Evolutionary conservation across 2,329 filamentous ascomycete genomes (phyloP), one percentile per base, ranked within the genome.

Genomic region (Epicoccum sorghinum): DNA sequence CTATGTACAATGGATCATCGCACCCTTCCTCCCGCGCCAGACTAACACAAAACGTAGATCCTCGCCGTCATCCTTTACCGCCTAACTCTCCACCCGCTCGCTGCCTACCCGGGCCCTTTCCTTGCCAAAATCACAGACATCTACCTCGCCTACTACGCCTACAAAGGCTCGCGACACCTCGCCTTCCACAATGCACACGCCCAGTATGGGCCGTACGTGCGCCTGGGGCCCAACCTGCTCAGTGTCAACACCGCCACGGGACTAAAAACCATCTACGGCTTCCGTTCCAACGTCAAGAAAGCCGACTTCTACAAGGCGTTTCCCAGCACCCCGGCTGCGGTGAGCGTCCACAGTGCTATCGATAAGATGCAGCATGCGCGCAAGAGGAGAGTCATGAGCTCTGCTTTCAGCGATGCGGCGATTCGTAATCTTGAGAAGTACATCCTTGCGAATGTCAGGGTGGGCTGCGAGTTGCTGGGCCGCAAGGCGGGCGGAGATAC

Each of bases 141-240:
- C 53, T 70, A 73, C 53, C 67, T 74, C 18, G 68, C 74, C 27
- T 93, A 90, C 72, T 86, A 91, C 62, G 88, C 89, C 42, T 89
- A 86, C 75, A 87, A 85, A 66, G 90, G 89, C 47, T 86, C 89
- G 61, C 83, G 89, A 1, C 89, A 93, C 68, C 81, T 93, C 14
- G 85, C 89, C 67, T 87, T 91, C 66, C 86, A 86, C 78, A 80
- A 82, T 27, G 79, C 88, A 62, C 91, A 96, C 71, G 78, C 87
- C 62, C 81, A 82, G 68, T 92, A 96, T 66, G 89, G 89, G 1
- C 58, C 60, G n/a, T 73, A 86, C 45, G 88, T 93, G n/a, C 89
- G 91, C 25, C 90, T 89, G 61, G 89, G 89, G 0, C 91, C 91
- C 39, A 91, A 91, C 73, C 85, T 84, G 56, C 77, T 96, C 37